Evolutionary conservation across 495 filamentous ascomycete genomes (phyloP).

Genomic region (Filosporella fistucella): DNA sequence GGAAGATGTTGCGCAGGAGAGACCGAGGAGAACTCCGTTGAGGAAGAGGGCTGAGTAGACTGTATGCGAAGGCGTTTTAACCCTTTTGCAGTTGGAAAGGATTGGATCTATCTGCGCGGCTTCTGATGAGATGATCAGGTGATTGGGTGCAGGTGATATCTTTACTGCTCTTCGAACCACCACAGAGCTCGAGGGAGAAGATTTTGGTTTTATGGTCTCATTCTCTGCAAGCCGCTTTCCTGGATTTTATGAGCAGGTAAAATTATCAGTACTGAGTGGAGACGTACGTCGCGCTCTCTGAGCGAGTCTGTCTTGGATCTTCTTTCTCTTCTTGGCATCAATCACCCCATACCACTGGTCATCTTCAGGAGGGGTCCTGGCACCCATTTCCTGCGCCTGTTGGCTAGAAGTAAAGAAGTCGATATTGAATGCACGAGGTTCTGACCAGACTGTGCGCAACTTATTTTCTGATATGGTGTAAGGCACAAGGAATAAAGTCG

Average conservation of each 20-base stretch:
- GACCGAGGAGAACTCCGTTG: constrained; percentile 3
- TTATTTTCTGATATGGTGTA: too few species aligned
- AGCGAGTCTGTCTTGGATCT: constrained; percentile 16
- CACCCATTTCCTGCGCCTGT: too few species aligned
- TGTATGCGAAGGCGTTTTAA: not conserved
- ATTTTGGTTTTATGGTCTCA: not conserved
- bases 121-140: not conserved
- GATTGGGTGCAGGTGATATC: not conserved
- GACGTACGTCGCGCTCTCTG: constrained; percentile 13
- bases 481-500: too few species aligned
- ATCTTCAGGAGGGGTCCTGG: not conserved
- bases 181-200: not conserved
- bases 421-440: too few species aligned
- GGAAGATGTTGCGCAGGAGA: not conserved
- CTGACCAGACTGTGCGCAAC: too few species aligned
- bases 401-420: too few species aligned
- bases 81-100: not conserved
- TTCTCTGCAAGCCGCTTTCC: not conserved
- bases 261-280: not conserved
- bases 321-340: constrained; percentile 9
- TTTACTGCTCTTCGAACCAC: not conserved
- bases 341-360: constrained; percentile 6
- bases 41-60: constrained; percentile 6
- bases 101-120: not conserved
- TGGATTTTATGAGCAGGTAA: not conserved